Conservation (phyloP, 2,329 filamentous ascomycete genomes). For the Dactylella cylindrospora region DNA sequence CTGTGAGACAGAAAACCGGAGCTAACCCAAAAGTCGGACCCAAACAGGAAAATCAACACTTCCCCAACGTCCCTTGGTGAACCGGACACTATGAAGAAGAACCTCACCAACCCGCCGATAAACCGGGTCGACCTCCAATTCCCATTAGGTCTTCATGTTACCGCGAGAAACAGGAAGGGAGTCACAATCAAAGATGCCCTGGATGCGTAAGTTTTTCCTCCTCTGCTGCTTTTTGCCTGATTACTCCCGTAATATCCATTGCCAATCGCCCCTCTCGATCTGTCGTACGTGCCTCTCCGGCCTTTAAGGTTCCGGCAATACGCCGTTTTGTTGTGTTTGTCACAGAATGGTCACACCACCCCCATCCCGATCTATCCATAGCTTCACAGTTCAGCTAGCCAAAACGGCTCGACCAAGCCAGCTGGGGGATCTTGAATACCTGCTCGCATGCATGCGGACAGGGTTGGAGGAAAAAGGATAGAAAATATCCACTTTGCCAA, state of each 20-base stretch:
- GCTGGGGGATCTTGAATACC: too few species aligned
- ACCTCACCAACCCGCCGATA: conserved; percentile 76
- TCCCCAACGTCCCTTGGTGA: conserved; percentile 71
- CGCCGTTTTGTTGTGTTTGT: conserved; percentile 16
- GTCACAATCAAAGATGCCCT: conserved; percentile 96
- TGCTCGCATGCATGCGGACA: too few species aligned
- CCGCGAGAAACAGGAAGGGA: conserved; percentile 85
- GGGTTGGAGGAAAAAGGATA: too few species aligned
- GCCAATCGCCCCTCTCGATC: background rate
- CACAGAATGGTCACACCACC: conserved; percentile 8
- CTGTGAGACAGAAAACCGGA: too few species aligned
- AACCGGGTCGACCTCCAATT: conserved; percentile 95
- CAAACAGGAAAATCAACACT: conserved; percentile 84
- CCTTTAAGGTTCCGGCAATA: conserved; percentile 27
- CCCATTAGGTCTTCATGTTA: conserved; percentile 81
- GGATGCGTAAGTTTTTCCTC: conserved; percentile 59
- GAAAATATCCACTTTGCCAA: too few species aligned
- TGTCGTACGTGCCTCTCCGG: conserved; percentile 1
- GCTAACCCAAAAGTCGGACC: background rate
- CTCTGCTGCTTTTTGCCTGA: background rate
- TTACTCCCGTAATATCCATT: background rate
- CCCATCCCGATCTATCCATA: background rate
- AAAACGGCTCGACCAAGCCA: too few species aligned
- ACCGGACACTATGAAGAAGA: conserved; percentile 77
- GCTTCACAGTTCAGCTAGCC: too few species aligned